These are phyloP conservation scores for Eutypa lata DNA, from an alignment of 2,329 filamentous ascomycete genomes.

Conservation along the genomic window DNA sequence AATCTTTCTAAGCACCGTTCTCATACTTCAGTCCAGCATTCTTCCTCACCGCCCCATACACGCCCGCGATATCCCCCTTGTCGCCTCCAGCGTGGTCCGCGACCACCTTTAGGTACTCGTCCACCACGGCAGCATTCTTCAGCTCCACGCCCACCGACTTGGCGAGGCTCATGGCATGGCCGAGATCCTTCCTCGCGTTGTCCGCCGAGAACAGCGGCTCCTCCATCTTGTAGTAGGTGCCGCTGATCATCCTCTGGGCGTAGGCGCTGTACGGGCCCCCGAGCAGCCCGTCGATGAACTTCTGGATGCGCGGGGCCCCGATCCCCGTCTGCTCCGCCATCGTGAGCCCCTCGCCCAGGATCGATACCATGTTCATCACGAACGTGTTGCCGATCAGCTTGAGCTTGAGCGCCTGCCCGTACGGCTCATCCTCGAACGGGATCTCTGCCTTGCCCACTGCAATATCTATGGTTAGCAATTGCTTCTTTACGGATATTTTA, in stretches of 20 bases:
- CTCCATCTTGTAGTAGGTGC: slow-evolving; percentile 73
- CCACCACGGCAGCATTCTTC: slow-evolving; percentile 62
- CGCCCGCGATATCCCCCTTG: slow-evolving; percentile 74
- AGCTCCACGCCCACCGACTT: slow-evolving; percentile 59
- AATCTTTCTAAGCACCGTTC: slow-evolving; percentile 41
- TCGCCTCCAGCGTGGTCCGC: slow-evolving; percentile 63
- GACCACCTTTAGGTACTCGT: slow-evolving; percentile 66
- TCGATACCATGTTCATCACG: slow-evolving; percentile 76
- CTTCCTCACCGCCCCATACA: slow-evolving; percentile 77
- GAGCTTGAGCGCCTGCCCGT: slow-evolving; percentile 59
- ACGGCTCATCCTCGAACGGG: slow-evolving; percentile 28
- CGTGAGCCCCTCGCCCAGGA: slow-evolving; percentile 73
- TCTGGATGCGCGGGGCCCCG: slow-evolving; percentile 65
- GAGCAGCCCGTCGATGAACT: slow-evolving; percentile 71
- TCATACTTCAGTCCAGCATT: slow-evolving; percentile 74
- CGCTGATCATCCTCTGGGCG: slow-evolving; percentile 67
- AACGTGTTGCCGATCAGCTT: slow-evolving; percentile 89
- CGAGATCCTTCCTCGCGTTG: slow-evolving; percentile 76
- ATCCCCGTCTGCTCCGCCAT: slow-evolving; percentile 79
- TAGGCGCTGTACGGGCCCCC: slow-evolving; percentile 75
- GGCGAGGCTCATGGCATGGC: slow-evolving; percentile 70
- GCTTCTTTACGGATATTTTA: no score
- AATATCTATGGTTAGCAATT: slow-evolving; percentile 43
- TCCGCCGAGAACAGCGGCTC: slow-evolving; percentile 82
- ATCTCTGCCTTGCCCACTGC: slow-evolving; percentile 64